phyloP scores from a whole-genome alignment of 495 filamentous ascomycete genomes.

The Daldinia grandis region DNA sequence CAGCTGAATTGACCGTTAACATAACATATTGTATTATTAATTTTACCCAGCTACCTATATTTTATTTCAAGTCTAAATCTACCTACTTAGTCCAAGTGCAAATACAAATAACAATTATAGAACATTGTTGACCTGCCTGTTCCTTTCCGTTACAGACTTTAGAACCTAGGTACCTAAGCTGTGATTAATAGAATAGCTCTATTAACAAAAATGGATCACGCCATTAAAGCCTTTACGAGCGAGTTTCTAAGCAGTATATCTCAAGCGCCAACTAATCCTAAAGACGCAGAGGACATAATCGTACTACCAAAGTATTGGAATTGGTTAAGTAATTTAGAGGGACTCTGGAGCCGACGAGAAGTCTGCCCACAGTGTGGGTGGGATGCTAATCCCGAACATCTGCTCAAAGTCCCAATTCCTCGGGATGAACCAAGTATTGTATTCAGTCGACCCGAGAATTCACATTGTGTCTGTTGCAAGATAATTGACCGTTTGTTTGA shows the following conservation, averaged over 20 bases:
- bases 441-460: background rate
- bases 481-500: background rate
- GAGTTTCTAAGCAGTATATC: conserved; percentile 1
- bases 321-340: background rate
- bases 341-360: background rate
- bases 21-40: too few species aligned
- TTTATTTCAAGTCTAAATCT: too few species aligned
- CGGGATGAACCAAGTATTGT: background rate
- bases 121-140: too few species aligned
- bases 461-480: background rate
- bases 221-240: background rate
- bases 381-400: background rate
- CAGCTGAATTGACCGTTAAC: too few species aligned
- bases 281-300: background rate
- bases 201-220: background rate
- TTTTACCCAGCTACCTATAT: too few species aligned
- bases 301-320: conserved; percentile 1
- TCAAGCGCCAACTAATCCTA: conserved; percentile 2
- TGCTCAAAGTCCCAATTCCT: background rate
- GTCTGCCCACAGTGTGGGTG: background rate
- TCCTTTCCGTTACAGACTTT: too few species aligned
- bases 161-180: too few species aligned
- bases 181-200: background rate
- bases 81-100: too few species aligned
- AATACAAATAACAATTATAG: too few species aligned